These are phyloP conservation scores for Aspergillus neoniger DNA, from an alignment of 2,329 filamentous ascomycete species.

Conservation along the genomic window DNA sequence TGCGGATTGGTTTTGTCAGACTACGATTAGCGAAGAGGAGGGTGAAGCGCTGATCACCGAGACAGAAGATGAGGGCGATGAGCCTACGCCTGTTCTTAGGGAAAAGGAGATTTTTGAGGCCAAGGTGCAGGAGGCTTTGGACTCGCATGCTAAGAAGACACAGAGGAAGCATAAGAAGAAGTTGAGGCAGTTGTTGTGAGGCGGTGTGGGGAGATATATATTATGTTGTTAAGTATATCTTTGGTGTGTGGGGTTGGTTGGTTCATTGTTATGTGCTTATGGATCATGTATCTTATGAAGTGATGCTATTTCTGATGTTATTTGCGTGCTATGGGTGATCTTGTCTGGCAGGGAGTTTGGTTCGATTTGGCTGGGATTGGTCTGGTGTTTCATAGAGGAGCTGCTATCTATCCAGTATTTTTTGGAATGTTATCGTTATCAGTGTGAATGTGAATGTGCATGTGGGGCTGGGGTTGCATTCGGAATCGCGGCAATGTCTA, in stretches of 20 bases:
- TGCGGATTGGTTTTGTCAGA: constrained; percentile 48
- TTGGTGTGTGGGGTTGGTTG: background rate
- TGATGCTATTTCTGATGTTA: background rate
- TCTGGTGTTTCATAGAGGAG: too few relatives aligned
- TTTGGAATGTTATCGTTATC: background rate
- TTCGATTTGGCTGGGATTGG: background rate
- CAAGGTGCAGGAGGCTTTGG: constrained; percentile 33
- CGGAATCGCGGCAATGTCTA: background rate
- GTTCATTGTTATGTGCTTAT: background rate
- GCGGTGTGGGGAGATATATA: background rate
- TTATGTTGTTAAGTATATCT: background rate
- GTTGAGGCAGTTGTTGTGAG: constrained; percentile 1
- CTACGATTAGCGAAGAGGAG: constrained; percentile 46
- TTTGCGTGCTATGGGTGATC: background rate
- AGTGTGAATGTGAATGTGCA: background rate
- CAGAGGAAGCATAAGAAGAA: constrained; percentile 21
- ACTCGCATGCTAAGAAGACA: constrained; percentile 31
- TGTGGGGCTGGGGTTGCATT: background rate
- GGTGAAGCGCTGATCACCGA: constrained; percentile 46
- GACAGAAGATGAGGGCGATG: background rate
- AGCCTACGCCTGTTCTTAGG: too few relatives aligned
- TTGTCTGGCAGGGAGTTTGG: background rate
- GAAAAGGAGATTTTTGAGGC: constrained; percentile 34
- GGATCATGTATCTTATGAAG: background rate
- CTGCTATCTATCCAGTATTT: background rate